These are phyloP conservation scores for Thalassiosira hispida DNA, from an alignment of 352 stramenopile genomes.

Conservation along the genomic window DNA sequence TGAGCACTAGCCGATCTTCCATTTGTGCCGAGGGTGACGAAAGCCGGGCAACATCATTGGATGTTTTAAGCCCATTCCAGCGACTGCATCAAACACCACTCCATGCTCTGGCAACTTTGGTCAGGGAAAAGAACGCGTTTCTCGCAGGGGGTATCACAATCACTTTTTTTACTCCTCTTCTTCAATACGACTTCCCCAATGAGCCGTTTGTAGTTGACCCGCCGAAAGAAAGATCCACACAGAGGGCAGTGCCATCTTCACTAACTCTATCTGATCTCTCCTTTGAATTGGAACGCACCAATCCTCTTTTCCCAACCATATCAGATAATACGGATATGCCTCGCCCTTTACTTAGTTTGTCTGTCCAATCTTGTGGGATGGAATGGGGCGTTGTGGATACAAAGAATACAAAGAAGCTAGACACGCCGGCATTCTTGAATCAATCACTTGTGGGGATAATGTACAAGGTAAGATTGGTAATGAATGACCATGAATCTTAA, in stretches of 20 bases:
- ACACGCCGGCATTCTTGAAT: conserved; percentile 23
- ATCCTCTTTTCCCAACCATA: conserved; percentile 20
- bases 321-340: neutral
- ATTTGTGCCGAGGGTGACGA: conserved; percentile 21
- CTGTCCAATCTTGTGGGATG: conserved; percentile 11
- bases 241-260: conserved; percentile 13
- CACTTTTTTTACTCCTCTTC: neutral
- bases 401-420: conserved; percentile 11
- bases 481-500: neutral
- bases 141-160: conserved; percentile 19
- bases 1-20: conserved; percentile 20
- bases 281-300: conserved; percentile 13
- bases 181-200: conserved; percentile 33
- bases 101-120: conserved; percentile 22
- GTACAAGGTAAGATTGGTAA: conserved; percentile 30
- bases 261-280: conserved; percentile 10
- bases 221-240: conserved; percentile 11
- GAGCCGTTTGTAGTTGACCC: neutral
- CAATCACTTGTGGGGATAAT: conserved; percentile 32
- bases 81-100: conserved; percentile 21
- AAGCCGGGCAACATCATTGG: conserved; percentile 1
- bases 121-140: conserved; percentile 32
- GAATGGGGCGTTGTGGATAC: conserved; percentile 33
- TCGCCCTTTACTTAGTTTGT: conserved; percentile 21
- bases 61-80: conserved; percentile 32